These are phyloP conservation scores for Aspergillus indologenus DNA, from an alignment of 495 filamentous ascomycete species.

Conservation along the genomic window DNA sequence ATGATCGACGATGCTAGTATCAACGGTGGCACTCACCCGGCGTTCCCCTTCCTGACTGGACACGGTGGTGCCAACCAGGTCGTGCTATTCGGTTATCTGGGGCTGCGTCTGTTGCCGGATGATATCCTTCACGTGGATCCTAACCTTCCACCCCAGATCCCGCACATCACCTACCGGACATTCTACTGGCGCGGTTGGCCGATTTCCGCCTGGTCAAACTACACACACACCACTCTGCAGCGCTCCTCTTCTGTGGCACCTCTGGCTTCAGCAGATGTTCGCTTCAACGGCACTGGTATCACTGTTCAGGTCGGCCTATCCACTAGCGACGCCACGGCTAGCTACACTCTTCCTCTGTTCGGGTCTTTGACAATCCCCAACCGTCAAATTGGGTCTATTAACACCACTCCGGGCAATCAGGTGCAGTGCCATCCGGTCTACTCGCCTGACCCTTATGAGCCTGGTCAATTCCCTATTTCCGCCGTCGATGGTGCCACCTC, in stretches of 20 bases:
- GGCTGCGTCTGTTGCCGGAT: constrained; percentile 53
- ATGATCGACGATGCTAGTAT: constrained; percentile 58
- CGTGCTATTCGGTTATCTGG: constrained; percentile 59
- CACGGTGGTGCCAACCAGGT: constrained; percentile 63
- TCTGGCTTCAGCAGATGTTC: constrained; percentile 41
- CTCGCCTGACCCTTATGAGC: constrained; percentile 47
- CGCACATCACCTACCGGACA: constrained; percentile 58
- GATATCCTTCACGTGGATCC: constrained; percentile 55
- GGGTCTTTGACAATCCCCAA: constrained; percentile 58
- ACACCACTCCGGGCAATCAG: constrained; percentile 58
- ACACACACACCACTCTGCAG: constrained; percentile 61
- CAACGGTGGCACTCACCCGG: constrained; percentile 67
- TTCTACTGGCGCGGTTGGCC: constrained; percentile 71
- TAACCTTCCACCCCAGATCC: constrained; percentile 59
- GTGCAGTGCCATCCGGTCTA: constrained; percentile 61
- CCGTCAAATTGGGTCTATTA: constrained; percentile 43
- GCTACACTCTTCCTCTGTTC: constrained; percentile 49
- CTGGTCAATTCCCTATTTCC: constrained; percentile 70
- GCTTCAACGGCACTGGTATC: constrained; percentile 49
- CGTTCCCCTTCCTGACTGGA: constrained; percentile 66
- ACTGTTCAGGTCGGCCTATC: constrained; percentile 45
- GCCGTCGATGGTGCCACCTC: constrained; percentile 67
- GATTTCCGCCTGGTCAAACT: constrained; percentile 59
- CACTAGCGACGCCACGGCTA: constrained; percentile 27
- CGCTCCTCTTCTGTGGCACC: constrained; percentile 36